Evolutionary conservation across 306 rosid genomes (phyloP).

Genomic region (Dalbergia cochinchinensis): DNA sequence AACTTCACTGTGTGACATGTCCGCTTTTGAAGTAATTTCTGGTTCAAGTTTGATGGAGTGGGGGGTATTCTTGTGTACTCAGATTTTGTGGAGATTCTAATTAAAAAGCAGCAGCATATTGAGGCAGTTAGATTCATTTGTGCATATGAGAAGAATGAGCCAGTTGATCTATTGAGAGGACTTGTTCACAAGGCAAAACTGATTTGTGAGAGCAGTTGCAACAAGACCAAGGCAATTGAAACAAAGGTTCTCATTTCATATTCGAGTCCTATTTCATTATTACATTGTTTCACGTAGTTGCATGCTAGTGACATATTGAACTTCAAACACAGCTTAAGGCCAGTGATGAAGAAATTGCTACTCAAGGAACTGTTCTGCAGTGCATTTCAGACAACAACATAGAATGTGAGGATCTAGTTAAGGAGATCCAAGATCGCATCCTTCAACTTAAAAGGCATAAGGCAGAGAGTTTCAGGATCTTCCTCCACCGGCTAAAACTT

Average conservation of each 20-base stretch:
- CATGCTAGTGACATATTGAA: slow-evolving; percentile 12
- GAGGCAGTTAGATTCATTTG: slow-evolving; percentile 62
- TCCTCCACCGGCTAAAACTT: not conserved
- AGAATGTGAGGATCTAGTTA: slow-evolving; percentile 40
- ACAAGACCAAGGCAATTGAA: slow-evolving; percentile 26
- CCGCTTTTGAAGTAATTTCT: not conserved
- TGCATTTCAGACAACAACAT: slow-evolving; percentile 58
- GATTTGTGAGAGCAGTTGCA: slow-evolving; percentile 24
- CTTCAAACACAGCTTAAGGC: slow-evolving; percentile 53
- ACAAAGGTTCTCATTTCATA: slow-evolving; percentile 48
- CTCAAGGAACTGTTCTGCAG: slow-evolving; percentile 41
- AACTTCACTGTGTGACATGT: not conserved
- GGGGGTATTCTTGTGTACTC: slow-evolving; percentile 9
- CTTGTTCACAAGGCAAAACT: slow-evolving; percentile 42
- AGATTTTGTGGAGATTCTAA: slow-evolving; percentile 53
- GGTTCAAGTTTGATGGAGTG: slow-evolving; percentile 13
- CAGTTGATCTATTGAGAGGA: slow-evolving; percentile 49
- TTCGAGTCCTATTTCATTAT: slow-evolving; percentile 1
- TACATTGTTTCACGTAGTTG: slow-evolving; percentile 4
- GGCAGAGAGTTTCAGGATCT: slow-evolving; percentile 19
- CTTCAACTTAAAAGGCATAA: slow-evolving; percentile 34
- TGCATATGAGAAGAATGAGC: slow-evolving; percentile 48
- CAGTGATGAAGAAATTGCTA: slow-evolving; percentile 52
- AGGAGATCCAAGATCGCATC: slow-evolving; percentile 47
- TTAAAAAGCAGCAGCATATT: slow-evolving; percentile 50